Evolutionary conservation across 306 rosid genomes (phyloP).

Genomic region (Citrullus amarus): DNA sequence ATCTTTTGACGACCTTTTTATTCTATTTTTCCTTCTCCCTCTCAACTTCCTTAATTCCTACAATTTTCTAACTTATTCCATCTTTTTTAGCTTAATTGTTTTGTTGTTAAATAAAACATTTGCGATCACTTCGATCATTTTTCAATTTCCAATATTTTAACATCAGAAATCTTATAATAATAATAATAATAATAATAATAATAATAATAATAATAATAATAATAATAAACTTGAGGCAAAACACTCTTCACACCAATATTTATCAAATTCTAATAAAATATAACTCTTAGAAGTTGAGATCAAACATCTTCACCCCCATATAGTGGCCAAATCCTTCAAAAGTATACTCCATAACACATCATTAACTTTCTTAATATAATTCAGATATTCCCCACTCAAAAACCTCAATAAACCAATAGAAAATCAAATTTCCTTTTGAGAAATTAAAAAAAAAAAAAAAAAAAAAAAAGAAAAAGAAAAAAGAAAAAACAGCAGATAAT

Average conservation of each 20-base stretch:
- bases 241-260: background rate
- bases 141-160: background rate
- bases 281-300: background rate
- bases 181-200: background rate
- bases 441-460: background rate
- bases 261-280: background rate
- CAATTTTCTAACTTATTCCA: no score
- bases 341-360: background rate
- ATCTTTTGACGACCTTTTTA: no score
- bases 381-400: background rate
- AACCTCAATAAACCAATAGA: slow-evolving; percentile 2
- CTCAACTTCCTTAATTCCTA: no score
- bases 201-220: background rate
- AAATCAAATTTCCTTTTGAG: background rate
- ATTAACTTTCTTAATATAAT: background rate
- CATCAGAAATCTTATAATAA: background rate
- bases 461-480: background rate
- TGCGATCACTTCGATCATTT: background rate
- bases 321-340: background rate
- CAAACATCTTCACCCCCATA: background rate
- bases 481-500: background rate
- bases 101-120: no score
- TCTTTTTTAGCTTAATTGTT: no score
- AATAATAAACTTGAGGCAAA: background rate
- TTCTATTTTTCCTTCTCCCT: no score